These are phyloP conservation scores for Pseudodiploospora longispora DNA, from an alignment of 2,329 filamentous ascomycete species.

Conservation along the genomic window DNA sequence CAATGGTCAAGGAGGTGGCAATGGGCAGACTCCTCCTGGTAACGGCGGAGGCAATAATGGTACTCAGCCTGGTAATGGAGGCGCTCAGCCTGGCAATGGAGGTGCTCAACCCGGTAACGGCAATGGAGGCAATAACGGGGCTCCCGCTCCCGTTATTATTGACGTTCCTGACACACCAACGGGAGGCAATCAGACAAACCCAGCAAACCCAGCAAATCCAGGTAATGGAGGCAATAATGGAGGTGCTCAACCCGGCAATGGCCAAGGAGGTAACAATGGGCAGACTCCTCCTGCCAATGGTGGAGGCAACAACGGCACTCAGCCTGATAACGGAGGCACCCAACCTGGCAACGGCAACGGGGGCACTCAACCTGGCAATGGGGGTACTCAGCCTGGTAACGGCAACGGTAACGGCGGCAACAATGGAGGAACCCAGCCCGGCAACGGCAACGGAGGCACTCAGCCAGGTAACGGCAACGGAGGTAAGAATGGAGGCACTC, in stretches of 20 bases:
- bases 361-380: slow-evolving; percentile 3
- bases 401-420: slow-evolving; percentile 1
- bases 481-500: background rate
- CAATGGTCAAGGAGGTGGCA: slow-evolving; percentile 8
- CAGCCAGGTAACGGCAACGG: slow-evolving; percentile 3
- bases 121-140: too few species aligned
- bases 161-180: too few species aligned
- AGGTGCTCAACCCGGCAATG: background rate
- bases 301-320: background rate
- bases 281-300: background rate
- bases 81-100: too few species aligned
- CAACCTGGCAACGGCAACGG: slow-evolving; percentile 3
- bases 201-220: background rate
- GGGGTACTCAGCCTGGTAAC: slow-evolving; percentile 1
- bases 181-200: background rate
- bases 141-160: too few species aligned
- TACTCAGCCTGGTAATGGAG: background rate
- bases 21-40: background rate
- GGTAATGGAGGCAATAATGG: background rate
- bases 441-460: background rate
- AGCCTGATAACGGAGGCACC: background rate
- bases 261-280: background rate
- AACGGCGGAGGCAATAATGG: background rate
- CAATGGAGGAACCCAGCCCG: background rate
- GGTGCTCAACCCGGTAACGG: background rate